phyloP scores from a whole-genome alignment of 139 green algal genomes.

The Tetraselmis striata region DNA sequence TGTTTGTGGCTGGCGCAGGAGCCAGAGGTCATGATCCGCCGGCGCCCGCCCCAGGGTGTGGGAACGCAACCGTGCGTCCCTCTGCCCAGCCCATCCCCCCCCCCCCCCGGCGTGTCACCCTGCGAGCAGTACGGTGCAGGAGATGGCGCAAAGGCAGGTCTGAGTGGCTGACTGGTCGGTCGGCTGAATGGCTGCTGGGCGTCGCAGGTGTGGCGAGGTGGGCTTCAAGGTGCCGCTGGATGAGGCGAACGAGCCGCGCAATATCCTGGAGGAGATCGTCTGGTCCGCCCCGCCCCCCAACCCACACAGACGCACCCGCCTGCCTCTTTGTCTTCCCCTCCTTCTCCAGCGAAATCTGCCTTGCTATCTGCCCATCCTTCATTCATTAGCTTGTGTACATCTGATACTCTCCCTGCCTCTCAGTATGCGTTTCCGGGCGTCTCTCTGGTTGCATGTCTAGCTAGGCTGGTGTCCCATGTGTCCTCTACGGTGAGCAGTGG shows the following conservation, averaged over 20 bases:
- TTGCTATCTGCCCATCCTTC: too few relatives aligned
- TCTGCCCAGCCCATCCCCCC: too few relatives aligned
- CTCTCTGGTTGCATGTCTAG: too few relatives aligned
- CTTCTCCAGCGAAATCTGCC: too few relatives aligned
- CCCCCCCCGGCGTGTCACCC: too few relatives aligned
- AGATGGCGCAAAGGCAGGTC: background rate
- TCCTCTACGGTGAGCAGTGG: too few relatives aligned
- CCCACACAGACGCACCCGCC: too few relatives aligned
- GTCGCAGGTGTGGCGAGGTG: conserved; percentile 65
- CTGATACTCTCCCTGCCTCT: too few relatives aligned
- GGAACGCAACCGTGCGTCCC: conserved; percentile 53
- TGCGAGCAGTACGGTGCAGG: background rate
- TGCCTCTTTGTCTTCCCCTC: too few relatives aligned
- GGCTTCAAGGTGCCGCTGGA: conserved; percentile 60
- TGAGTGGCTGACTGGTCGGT: background rate
- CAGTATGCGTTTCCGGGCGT: too few relatives aligned
- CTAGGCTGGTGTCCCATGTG: too few relatives aligned
- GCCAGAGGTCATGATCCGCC: conserved; percentile 56
- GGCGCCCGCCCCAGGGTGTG: conserved; percentile 59
- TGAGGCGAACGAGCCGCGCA: conserved; percentile 83
- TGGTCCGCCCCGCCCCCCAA: conserved; percentile 56
- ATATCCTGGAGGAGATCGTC: conserved; percentile 99
- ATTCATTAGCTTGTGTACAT: too few relatives aligned
- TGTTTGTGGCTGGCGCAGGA: background rate
- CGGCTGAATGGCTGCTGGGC: background rate